Evolutionary conservation across 192 early-diverging fungal genomes (phyloP).

Genomic region (Spizellomyces sp.): DNA sequence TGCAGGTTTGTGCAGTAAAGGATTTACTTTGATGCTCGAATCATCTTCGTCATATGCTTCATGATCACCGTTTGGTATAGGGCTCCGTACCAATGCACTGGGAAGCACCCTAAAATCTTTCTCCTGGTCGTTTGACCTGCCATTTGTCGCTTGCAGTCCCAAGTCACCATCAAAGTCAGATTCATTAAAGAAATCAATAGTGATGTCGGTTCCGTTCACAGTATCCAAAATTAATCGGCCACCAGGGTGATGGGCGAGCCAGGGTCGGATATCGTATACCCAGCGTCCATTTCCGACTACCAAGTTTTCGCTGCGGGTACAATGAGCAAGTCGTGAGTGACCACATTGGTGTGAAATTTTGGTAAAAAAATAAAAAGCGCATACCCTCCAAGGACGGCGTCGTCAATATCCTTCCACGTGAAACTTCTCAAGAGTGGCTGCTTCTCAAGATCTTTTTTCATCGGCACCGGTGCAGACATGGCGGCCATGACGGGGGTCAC

Average conservation of each 20-base stretch:
- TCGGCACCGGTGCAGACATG: not conserved
- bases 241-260: constrained; percentile 36
- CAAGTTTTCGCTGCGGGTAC: not conserved
- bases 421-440: not conserved
- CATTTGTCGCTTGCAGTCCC: not conserved
- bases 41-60: not conserved
- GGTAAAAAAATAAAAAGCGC: not conserved
- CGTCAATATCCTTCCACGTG: constrained; percentile 6
- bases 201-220: constrained; percentile 42
- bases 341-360: not conserved
- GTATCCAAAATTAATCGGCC: constrained; percentile 34
- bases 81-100: not conserved
- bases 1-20: not conserved
- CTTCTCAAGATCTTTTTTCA: not conserved
- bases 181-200: constrained; percentile 33
- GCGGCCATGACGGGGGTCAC: not conserved
- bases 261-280: constrained; percentile 19
- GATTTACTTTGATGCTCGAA: not conserved
- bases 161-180: constrained; percentile 28
- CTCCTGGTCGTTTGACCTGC: no score
- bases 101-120: not conserved
- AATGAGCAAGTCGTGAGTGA: not conserved
- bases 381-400: constrained; percentile 1
- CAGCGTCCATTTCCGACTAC: constrained; percentile 38
- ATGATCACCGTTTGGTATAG: not conserved